Conservation (phyloP, 1,284 basidiomycete species). For the Cutaneotrichosporon mucoides region DNA sequence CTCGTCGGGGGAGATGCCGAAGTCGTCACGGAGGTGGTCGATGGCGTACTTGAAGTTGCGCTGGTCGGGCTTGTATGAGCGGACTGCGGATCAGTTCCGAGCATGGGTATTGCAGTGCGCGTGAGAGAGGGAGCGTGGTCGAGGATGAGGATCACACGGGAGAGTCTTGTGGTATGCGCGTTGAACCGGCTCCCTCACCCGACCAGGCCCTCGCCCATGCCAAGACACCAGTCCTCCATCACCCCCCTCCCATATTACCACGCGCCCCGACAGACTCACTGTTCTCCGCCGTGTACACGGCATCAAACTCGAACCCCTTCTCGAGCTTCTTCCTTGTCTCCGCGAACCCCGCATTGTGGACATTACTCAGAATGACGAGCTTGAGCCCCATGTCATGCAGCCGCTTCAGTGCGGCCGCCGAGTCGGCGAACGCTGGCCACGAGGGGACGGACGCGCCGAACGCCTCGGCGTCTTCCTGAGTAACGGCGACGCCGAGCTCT, state of each 20-base stretch:
- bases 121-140: too few species aligned
- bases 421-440: constrained; percentile 41
- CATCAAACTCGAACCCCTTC: constrained; percentile 28
- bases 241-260: too few species aligned
- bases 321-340: constrained; percentile 29
- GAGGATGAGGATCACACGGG: background rate
- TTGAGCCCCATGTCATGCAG: constrained; percentile 28
- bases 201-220: too few species aligned
- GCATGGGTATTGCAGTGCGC: too few species aligned
- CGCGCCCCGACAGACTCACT: too few species aligned
- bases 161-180: too few species aligned
- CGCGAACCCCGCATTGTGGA: constrained; percentile 32
- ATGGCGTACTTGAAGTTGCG: constrained; percentile 37
- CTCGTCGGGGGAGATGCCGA: constrained; percentile 25
- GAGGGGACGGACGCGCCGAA: constrained; percentile 27
- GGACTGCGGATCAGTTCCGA: too few species aligned
- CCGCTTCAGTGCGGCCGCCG: constrained; percentile 23
- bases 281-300: constrained; percentile 33
- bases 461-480: constrained; percentile 15
- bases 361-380: constrained; percentile 34
- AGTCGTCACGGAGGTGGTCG: constrained; percentile 22
- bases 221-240: too few species aligned
- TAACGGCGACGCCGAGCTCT: constrained; percentile 11
- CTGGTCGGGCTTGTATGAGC: constrained; percentile 35
- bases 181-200: too few species aligned